phyloP scores from a whole-genome alignment of 148 eudicot genomes.

The Diospyros kaki region DNA sequence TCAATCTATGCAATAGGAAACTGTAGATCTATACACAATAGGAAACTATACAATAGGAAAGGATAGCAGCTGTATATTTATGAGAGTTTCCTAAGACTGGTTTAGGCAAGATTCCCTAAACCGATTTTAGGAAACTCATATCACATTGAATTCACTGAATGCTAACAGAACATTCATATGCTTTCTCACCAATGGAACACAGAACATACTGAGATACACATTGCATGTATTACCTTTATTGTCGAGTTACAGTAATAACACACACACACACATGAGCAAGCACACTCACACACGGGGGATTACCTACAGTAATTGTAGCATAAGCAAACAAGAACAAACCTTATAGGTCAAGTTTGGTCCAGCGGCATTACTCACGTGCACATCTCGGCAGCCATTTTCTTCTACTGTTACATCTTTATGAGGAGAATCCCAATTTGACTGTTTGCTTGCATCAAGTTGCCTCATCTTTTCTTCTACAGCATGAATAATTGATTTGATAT shows the following conservation, averaged over 20 bases:
- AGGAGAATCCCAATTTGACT: conserved; percentile 25
- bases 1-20: too few relatives aligned
- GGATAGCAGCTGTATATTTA: too few relatives aligned
- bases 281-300: background rate
- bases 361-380: conserved; percentile 30
- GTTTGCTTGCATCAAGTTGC: conserved; percentile 27
- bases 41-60: too few relatives aligned
- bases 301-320: background rate
- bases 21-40: too few relatives aligned
- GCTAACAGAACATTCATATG: too few relatives aligned
- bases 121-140: too few relatives aligned
- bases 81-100: too few relatives aligned
- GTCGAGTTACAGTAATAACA: background rate
- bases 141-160: too few relatives aligned
- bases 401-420: conserved; percentile 15
- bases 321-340: conserved; percentile 30
- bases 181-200: too few relatives aligned
- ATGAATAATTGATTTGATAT: conserved; percentile 44
- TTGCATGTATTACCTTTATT: too few relatives aligned
- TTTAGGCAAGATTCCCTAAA: too few relatives aligned
- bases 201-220: too few relatives aligned
- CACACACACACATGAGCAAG: background rate
- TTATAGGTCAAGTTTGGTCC: conserved; percentile 27
- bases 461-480: conserved; percentile 48
- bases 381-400: conserved; percentile 36